These are phyloP conservation scores for Chytridiales sp. DNA, from an alignment of 371 early-diverging fungal genomes.

Conservation along the genomic window DNA sequence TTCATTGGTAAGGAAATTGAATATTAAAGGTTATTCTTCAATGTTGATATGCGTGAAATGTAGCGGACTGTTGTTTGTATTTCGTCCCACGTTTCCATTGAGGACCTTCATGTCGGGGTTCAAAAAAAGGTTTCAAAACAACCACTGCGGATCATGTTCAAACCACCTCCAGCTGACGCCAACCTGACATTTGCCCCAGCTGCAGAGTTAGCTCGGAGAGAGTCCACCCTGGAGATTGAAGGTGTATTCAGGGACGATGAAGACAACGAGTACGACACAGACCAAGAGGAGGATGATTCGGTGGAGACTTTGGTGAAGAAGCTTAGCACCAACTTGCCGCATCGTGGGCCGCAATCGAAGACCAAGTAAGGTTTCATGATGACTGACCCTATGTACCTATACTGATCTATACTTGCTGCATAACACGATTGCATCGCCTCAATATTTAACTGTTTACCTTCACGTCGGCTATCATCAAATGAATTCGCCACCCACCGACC, in stretches of 20 bases:
- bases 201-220: not conserved
- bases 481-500: not conserved
- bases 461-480: not conserved
- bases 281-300: conserved; percentile 6
- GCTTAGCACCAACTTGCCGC: conserved; percentile 7
- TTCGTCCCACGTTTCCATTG: not conserved
- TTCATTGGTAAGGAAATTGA: not conserved
- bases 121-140: not conserved
- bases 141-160: not conserved
- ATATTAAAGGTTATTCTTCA: not conserved
- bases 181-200: not conserved
- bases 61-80: not conserved
- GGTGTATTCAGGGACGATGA: not conserved
- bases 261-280: conserved; percentile 11
- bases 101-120: not conserved
- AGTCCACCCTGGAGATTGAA: not conserved
- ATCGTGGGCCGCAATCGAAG: conserved; percentile 23
- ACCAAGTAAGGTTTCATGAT: conserved; percentile 18
- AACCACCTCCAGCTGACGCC: not conserved
- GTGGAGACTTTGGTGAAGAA: conserved; percentile 7
- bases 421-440: not conserved
- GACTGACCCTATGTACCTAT: not conserved
- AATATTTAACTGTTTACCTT: not conserved
- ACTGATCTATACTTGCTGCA: not conserved
- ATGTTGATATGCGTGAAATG: not conserved